Evolutionary conservation across 2,329 filamentous ascomycete species (phyloP), one percentile per base, ranked within the genome.

Genomic region (Pseudogymnoascus sp.): DNA sequence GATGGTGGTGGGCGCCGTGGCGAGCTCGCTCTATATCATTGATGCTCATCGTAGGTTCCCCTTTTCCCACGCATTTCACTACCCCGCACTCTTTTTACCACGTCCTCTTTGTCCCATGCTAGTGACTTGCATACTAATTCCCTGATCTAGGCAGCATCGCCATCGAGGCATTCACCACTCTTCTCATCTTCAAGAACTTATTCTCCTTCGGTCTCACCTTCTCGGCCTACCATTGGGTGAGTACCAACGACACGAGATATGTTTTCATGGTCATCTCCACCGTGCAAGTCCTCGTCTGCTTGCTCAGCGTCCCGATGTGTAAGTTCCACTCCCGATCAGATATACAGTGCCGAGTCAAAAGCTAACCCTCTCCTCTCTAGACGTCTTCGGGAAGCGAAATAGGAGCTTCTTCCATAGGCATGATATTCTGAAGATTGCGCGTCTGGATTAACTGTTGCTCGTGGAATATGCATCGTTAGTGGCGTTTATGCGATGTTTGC

Each of bases 161-260:
- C 0, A 83, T 96, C 55, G 92, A 96, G 73, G 89, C 85, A 5
- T 95, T 96, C 71, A 96, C 91, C 0, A 89, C 90, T 73, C 82
- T 94, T 71, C 81, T 96, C 64, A 85, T 96, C 59, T 96, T 96
- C 79, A 96, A 96, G 74, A 96, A 96, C 73, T 81, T 96, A 63
- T 95, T 96, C 75, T 89, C 86, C 63, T 96, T 95, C 67, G 83
- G 84, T 5, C 76, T 96, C 60, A 95, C 92, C 0, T 95, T 86
- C 71, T 87, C 83, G 65, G 90, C 90, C 0, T 95, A 90, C 67
- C 79, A 91, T 61, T 96, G 92, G 92, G 78, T 87, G 8, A 65
- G 74, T 0, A 70, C 71, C 7, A 83, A 83, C 1, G 82, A 85
- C n/a, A 81, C 83, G 62, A 78, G 80, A 52, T 71, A 72, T 4